These are phyloP conservation scores for Penicillium psychrofluorescens DNA, from an alignment of 495 filamentous ascomycete species.

Conservation along the genomic window DNA sequence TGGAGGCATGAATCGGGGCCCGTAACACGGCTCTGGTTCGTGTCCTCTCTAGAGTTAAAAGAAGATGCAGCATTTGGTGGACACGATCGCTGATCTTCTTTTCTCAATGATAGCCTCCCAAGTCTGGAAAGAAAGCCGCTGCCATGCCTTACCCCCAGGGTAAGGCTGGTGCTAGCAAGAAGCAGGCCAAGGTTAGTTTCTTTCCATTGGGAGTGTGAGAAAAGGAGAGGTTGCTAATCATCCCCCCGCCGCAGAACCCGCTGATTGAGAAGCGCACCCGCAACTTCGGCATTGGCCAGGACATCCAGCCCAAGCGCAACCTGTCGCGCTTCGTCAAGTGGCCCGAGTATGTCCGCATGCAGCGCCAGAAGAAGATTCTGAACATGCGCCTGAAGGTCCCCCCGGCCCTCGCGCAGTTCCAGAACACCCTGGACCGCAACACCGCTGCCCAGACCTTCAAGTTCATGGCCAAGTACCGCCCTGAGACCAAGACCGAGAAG, in stretches of 20 bases:
- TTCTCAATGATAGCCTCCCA: conserved; percentile 99
- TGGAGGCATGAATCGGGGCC: conserved; percentile 60
- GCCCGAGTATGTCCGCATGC: conserved; percentile 97
- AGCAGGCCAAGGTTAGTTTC: conserved; percentile 81
- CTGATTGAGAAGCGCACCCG: conserved; percentile 95
- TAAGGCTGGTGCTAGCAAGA: conserved; percentile 86
- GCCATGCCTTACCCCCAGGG: conserved; percentile 92
- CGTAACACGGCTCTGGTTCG: conserved; percentile 49
- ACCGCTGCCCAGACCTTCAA: conserved; percentile 95
- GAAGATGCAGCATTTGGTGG: conserved; percentile 72
- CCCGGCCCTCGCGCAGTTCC: conserved; percentile 96
- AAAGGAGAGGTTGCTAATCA: conserved; percentile 15
- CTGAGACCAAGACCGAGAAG: conserved; percentile 99
- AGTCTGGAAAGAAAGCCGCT: conserved; percentile 91
- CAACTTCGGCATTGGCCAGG: conserved; percentile 99
- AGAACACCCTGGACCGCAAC: conserved; percentile 96
- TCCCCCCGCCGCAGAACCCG: conserved; percentile 65
- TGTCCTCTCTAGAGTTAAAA: conserved; percentile 87
- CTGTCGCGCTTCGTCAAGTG: conserved; percentile 99
- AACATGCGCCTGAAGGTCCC: conserved; percentile 98
- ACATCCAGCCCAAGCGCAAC: conserved; percentile 96
- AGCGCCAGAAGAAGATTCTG: conserved; percentile 99
- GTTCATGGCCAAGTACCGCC: conserved; percentile 99
- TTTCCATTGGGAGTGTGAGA: conserved; percentile 6
- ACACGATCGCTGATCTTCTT: conserved; percentile 87